Base-by-base conservation (phyloP, 352 stramenopile species). In the Globisporangium canariense region DNA sequence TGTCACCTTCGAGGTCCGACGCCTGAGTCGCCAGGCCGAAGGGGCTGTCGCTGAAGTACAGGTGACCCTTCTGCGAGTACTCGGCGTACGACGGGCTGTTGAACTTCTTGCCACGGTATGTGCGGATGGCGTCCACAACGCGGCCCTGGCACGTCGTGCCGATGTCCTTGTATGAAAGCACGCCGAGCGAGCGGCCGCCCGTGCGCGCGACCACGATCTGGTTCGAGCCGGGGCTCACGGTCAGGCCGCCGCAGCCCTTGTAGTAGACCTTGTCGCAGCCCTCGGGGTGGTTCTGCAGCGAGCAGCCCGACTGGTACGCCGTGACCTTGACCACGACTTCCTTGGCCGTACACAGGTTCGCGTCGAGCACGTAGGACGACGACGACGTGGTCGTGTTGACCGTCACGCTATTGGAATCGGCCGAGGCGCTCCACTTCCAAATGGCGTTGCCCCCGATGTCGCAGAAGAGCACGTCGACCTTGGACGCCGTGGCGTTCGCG, bases 41-140 rank as follows among this genome's bases (percentile, higher is more conserved):
- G 5, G 84, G 84, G 56, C 80, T 90, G 69, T 93, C 84, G 1
- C 79, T 88, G 64, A 93, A 93, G 75, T 90, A 93, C 13, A 93
- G 63, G 66, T 89, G 77, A 18, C 84, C 84, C 22, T 71, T 83
- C 43, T 66, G 68, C 20, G 77, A 72, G 61, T 85, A 93, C 71
- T 89, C 82, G 14, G 76, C 79, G 63, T 86, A 88, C 28, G 78
- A 80, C 4, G 84, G 84, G 38, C 81, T 87, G 71, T 93, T 93
- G 63, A 93, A 91, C 59, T 85, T 83, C 67, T 86, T 84, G 61
- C 84, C 84, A 57, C 80, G 80, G 75, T 83, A 93, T 1, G 73
- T 87, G 30, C 73, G 77, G 65, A 93, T 88, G 20, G 78, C 82
- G 63, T 93, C 84, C 38, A 93, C 71, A n/a, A 91, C 76, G 57